Evolutionary conservation across 148 eudicot species (phyloP).

Genomic region (Gaultheria prostrata): DNA sequence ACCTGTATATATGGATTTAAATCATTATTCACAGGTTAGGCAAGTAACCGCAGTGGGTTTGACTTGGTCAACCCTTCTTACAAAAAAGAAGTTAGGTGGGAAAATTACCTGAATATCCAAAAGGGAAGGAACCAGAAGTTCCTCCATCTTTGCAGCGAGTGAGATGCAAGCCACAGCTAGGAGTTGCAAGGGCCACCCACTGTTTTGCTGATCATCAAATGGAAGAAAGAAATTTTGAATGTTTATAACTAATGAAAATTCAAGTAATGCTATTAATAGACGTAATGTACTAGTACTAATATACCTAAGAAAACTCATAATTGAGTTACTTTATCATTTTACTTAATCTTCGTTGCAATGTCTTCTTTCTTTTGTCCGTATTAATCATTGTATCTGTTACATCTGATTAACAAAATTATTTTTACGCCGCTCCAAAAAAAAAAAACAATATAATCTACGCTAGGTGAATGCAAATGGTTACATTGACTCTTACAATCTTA

Average conservation of each 20-base stretch:
- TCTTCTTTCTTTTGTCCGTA: too few relatives aligned
- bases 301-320: too few relatives aligned
- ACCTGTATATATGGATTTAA: conserved; percentile 32
- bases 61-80: not conserved
- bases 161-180: conserved; percentile 92
- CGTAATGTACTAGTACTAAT: too few relatives aligned
- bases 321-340: too few relatives aligned
- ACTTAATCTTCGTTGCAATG: too few relatives aligned
- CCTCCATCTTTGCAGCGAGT: conserved; percentile 99
- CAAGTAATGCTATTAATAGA: not conserved
- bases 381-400: too few relatives aligned
- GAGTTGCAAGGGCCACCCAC: conserved; percentile 93
- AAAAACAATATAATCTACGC: too few relatives aligned
- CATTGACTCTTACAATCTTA: too few relatives aligned
- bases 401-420: too few relatives aligned
- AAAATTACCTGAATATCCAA: conserved; percentile 70
- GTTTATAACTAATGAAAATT: not conserved
- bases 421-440: too few relatives aligned
- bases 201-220: conserved; percentile 52
- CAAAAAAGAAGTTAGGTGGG: not conserved
- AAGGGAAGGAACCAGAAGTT: conserved; percentile 89
- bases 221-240: not conserved
- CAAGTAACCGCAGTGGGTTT: not conserved
- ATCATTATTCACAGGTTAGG: not conserved
- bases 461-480: too few relatives aligned